Evolutionary conservation across 345 rosid genomes (phyloP), one percentile per base, ranked within the genome.

Genomic region (Crucihimalaya himalaica): DNA sequence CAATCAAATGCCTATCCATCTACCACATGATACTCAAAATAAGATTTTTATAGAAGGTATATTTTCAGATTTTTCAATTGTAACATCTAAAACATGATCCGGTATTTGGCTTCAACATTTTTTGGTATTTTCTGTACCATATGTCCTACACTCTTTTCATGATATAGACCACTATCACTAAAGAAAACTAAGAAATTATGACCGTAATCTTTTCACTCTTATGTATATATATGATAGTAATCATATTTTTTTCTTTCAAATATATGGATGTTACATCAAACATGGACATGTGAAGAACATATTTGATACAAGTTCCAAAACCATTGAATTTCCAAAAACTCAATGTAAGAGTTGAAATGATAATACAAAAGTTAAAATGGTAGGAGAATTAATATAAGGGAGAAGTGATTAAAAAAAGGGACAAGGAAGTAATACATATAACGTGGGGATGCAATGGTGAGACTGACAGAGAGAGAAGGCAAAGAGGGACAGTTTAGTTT

Each of bases 381-480:
- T 19, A 39, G 34, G 13, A 47, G 15, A 48, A 48, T 4, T 40
- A 40, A 14, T 6, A 51, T 42, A 63, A 42, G 50, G 32, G 20
- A 23, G 23, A 76, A 63, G 60, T 63, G 60, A 29, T 42, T 55
- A 19, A 58, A 40, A 18, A 20, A 70, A 57, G 70, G 45, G 71
- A 70, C 72, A 77, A 70, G 25, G 67, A 28, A 64, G 67, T 77
- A 70, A 70, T 70, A 64, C 40, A 70, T 70, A 50, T 54, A 77
- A 77, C 76, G 67, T 77, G 80, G 80, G 80, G 60, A 48, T 70
- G 76, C 80, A 64, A 77, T 77, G 76, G 76, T 63, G 67, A 71
- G 68, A 59, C 76, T 65, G 80, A 77, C 72, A 77, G 42, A 71
- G 69, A 58, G 73, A 51, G 77, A 66, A 71, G 80, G 64, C 68